Evolutionary conservation across 768 basidiomycete genomes (phyloP), one percentile per base, ranked within the genome.

Genomic region (Sarcomyxa edulis): DNA sequence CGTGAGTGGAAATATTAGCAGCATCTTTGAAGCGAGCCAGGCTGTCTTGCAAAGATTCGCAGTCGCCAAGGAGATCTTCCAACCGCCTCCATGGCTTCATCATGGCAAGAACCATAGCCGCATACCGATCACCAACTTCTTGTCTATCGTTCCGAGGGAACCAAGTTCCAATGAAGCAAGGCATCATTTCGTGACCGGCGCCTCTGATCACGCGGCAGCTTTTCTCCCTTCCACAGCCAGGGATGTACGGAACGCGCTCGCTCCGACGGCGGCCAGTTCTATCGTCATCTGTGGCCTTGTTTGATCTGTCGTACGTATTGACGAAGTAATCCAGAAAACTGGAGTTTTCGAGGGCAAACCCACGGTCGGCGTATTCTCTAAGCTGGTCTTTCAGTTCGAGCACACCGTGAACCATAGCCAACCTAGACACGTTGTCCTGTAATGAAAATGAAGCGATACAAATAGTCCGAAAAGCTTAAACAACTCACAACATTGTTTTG

Each of bases 51-150:
- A 60, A 68, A 0, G 46, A 32, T 3, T 38, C 32, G 0, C 15
- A 5, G 0, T 6, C 7, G 0, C 4, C 3, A 27, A 54, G 61
- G 0, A 68, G 40, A 3, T 65, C 55, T 0, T 26, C 3, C 0
- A 62, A 5, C 0, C 32, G 4, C 6, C 46, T 15, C 68, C 65
- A 70, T 2, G 65, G 68, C 24, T 54, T 56, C 1, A 68, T 42
- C 0, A 71, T 38, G 8, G 48, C 7, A 0, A 71, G 48, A 42
- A 68, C 63, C 0, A 24, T 49, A 4, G 67, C 66, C 22, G 48
- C 60, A 27, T 66, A 72, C 7, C 64, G 54, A 0, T 45, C 22
- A 0, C 45, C 19, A 3, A 20, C 14, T 1, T 50, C 50, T 2
- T 28, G 11, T n/a, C 62, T 51, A 35, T 67, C 48, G 0, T 34